These are phyloP conservation scores for Populus simonii DNA, from an alignment of 345 rosid species.

Conservation along the genomic window DNA sequence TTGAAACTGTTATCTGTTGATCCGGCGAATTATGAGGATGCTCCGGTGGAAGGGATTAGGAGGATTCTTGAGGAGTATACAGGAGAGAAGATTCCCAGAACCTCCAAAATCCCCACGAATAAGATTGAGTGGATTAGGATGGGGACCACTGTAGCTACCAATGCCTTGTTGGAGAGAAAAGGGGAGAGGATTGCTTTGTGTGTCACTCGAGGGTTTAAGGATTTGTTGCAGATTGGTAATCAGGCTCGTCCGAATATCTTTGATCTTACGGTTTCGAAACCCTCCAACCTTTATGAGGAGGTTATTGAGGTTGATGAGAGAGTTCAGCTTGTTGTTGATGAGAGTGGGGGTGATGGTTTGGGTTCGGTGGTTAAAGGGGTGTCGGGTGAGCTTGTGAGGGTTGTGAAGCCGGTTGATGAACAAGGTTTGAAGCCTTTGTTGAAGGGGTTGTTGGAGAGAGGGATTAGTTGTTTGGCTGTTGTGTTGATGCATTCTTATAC, in stretches of 20 bases:
- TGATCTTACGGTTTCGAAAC: conserved; percentile 76
- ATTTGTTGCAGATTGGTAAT: conserved; percentile 91
- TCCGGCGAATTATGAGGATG: conserved; percentile 92
- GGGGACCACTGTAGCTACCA: conserved; percentile 97
- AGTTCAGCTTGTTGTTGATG: conserved; percentile 61
- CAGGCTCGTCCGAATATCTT: conserved; percentile 90
- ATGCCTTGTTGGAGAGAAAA: conserved; percentile 91
- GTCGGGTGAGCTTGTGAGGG: conserved; percentile 83
- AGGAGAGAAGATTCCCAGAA: conserved; percentile 57
- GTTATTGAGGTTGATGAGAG: conserved; percentile 91
- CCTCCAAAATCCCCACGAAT: conserved; percentile 75
- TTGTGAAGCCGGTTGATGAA: conserved; percentile 65
- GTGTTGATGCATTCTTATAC: conserved; percentile 93
- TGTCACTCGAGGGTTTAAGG: conserved; percentile 81
- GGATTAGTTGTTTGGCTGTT: conserved; percentile 87
- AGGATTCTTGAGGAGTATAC: conserved; percentile 84
- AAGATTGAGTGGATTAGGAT: conserved; percentile 96
- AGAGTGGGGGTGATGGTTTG: conserved; percentile 30
- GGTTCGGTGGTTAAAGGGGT: conserved; percentile 51
- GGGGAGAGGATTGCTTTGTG: conserved; percentile 90
- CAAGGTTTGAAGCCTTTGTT: conserved; percentile 55
- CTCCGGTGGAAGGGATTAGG: conserved; percentile 91
- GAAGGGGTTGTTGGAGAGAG: conserved; percentile 61
- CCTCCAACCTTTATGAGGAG: conserved; percentile 82
- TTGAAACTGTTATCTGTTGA: conserved; percentile 91